phyloP scores from a whole-genome alignment of 225 moss, liverwort and hornwort genomes.

The Ulota crispa region DNA sequence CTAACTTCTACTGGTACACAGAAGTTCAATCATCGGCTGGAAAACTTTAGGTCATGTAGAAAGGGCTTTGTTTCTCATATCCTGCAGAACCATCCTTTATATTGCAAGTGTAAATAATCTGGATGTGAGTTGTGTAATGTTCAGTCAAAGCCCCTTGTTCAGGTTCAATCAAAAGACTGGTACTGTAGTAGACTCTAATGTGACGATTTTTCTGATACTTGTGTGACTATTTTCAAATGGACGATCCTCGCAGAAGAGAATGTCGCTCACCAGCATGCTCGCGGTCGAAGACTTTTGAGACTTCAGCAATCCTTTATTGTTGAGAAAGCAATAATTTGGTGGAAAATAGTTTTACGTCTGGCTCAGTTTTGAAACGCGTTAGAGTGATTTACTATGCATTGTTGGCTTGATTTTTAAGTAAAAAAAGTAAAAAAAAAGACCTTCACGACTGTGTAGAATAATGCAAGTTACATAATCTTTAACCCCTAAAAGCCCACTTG shows the following conservation, averaged over 20 bases:
- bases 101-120: constrained; percentile 53
- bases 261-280: background rate
- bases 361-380: background rate
- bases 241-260: background rate
- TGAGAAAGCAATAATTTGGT: background rate
- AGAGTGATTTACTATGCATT: background rate
- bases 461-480: background rate
- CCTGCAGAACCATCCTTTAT: constrained; percentile 41
- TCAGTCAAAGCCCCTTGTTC: constrained; percentile 14
- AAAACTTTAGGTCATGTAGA: constrained; percentile 18
- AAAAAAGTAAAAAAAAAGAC: no score
- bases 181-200: background rate
- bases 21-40: constrained; percentile 23
- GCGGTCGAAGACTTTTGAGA: background rate
- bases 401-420: background rate
- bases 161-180: background rate
- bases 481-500: no score
- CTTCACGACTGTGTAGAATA: background rate
- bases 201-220: background rate
- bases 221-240: background rate
- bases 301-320: background rate
- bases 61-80: constrained; percentile 30
- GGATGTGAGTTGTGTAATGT: constrained; percentile 38
- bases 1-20: background rate
- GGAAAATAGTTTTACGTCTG: background rate